Evolutionary conservation across 2,329 filamentous ascomycete genomes (phyloP).

Genomic region (Metarhizium robertsii): DNA sequence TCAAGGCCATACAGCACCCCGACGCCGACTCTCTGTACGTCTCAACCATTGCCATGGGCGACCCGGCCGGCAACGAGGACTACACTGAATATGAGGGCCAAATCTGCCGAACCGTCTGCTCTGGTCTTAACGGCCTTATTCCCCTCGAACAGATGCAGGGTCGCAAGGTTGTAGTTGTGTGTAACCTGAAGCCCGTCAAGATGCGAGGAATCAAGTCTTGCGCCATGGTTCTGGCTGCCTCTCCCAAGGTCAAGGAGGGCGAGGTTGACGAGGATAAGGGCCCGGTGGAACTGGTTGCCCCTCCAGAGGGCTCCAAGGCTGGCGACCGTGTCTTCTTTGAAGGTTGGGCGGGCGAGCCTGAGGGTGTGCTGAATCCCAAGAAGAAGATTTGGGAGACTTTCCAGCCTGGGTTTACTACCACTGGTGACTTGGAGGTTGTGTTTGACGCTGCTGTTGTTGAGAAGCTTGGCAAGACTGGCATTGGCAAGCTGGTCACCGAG

Average conservation of each 20-base stretch:
- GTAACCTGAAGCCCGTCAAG: conserved; percentile 97
- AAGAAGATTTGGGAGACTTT: conserved; percentile 99
- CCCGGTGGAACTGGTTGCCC: conserved; percentile 84
- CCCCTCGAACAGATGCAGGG: conserved; percentile 95
- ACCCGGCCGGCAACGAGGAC: conserved; percentile 70
- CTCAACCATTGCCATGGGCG: conserved; percentile 89
- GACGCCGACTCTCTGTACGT: conserved; percentile 95
- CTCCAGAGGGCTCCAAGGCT: conserved; percentile 67
- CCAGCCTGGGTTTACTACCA: conserved; percentile 94
- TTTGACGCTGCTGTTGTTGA: conserved; percentile 76
- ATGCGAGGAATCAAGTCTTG: conserved; percentile 79
- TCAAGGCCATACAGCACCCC: conserved; percentile 91
- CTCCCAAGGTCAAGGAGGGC: conserved; percentile 71
- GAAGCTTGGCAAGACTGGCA: conserved; percentile 61
- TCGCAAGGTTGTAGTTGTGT: conserved; percentile 89
- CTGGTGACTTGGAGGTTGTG: conserved; percentile 66
- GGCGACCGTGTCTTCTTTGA: conserved; percentile 90
- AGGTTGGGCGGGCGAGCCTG: conserved; percentile 87
- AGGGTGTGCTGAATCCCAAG: conserved; percentile 93
- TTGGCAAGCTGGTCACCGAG: conserved; percentile 64
- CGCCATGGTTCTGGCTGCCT: conserved; percentile 93
- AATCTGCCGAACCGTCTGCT: conserved; percentile 90
- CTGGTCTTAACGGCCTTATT: conserved; percentile 85
- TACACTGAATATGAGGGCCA: conserved; percentile 87
- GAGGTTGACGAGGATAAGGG: conserved; percentile 79